Evolutionary conservation across 2,329 filamentous ascomycete genomes (phyloP), one percentile per base, ranked within the genome.

Genomic region (Thielaviopsis punctulata): DNA sequence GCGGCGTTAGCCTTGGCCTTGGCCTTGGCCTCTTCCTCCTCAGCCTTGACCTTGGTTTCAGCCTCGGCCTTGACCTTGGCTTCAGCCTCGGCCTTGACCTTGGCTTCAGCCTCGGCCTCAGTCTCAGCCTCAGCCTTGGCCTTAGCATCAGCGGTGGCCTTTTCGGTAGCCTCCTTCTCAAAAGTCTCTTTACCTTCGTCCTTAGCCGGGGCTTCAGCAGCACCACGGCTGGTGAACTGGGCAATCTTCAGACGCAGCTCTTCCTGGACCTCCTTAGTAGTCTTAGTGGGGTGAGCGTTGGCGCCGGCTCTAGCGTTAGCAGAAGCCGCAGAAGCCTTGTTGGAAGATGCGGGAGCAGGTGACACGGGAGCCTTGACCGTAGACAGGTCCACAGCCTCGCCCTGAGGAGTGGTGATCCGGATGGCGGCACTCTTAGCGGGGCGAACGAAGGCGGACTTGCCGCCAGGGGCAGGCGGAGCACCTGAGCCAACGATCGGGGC

Each of bases 211-310:
- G 43, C 41, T 41, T 53, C 47, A 27, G 53, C 49, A 27, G 51
- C 47, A 18, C 45, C 47, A 33, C 23, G 59, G 25, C 60, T 65
- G 2, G 70, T 71, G 52, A 79, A 78, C 50, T 77, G 76, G 62
- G 81, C 79, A 62, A 94, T 82, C 63, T 86, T 82, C 63, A 84
- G 80, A 65, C 84, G 83, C 62, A 89, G 84, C 67, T 94, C 87
- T 58, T 86, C 79, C 54, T 82, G 82, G 57, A 86, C 86, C 67
- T 95, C 84, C 63, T 90, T 84, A 33, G 79, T 77, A 1, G 83
- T 83, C 73, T 92, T 92, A 43, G 70, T 70, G 22, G 72, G 72
- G 60, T 92, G 85, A 19, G 82, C 73, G 19, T 80, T 73, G 44
- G 77, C 88, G 9, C 77, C 71, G 2, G 82, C 73, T 61, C 87